These are phyloP conservation scores for Cercospora sp. DNA, from an alignment of 2,329 filamentous ascomycete genomes.

Conservation along the genomic window DNA sequence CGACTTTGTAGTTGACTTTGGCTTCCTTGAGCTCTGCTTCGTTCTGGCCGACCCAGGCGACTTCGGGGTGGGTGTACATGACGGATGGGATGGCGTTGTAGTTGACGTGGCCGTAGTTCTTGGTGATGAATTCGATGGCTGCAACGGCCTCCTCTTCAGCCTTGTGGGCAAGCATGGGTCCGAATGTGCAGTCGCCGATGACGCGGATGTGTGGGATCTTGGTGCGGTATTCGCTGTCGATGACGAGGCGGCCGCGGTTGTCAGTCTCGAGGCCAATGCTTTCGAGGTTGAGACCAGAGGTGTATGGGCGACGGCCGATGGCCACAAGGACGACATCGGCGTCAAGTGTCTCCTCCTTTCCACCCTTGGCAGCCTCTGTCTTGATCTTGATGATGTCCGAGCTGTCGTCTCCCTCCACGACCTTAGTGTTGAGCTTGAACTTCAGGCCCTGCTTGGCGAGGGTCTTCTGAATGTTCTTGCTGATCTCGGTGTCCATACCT, in stretches of 20 bases:
- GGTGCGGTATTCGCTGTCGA: constrained; percentile 98
- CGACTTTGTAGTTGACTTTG: constrained; percentile 87
- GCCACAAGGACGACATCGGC: constrained; percentile 95
- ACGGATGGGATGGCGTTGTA: constrained; percentile 96
- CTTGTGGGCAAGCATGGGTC: constrained; percentile 95
- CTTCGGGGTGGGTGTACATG: constrained; percentile 99
- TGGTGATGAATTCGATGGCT: constrained; percentile 94
- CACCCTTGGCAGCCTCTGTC: constrained; percentile 90
- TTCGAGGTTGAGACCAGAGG: constrained; percentile 84
- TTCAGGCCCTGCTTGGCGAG: constrained; percentile 95
- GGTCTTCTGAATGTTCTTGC: constrained; percentile 89
- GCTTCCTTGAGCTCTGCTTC: constrained; percentile 92
- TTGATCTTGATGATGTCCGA: constrained; percentile 77
- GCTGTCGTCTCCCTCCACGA: constrained; percentile 76
- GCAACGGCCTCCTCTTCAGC: constrained; percentile 97
- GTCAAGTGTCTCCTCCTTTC: constrained; percentile 88
- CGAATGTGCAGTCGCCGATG: constrained; percentile 94
- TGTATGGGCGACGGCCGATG: constrained; percentile 95
- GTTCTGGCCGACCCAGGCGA: constrained; percentile 97
- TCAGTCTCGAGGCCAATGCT: constrained; percentile 90
- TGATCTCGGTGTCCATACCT: constrained; percentile 92
- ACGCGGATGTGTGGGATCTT: constrained; percentile 96
- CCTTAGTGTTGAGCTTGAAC: constrained; percentile 98
- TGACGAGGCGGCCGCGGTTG: constrained; percentile 90
- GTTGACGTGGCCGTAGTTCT: constrained; percentile 98